phyloP scores from a whole-genome alignment of 768 basidiomycete species.

The Mycena belliarum region DNA sequence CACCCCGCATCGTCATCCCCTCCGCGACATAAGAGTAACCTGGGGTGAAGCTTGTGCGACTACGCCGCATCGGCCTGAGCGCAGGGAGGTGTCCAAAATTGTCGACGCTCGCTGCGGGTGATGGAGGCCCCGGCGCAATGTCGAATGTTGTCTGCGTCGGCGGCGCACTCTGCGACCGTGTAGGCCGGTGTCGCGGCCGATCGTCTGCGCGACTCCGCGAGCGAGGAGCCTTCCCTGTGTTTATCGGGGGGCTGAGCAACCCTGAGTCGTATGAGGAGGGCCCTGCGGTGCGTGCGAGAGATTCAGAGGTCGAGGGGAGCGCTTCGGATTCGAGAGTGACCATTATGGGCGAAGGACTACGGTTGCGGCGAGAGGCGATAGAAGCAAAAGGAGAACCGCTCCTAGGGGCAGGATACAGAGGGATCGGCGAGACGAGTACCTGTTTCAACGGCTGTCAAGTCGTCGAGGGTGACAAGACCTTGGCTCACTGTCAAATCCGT shows the following conservation, averaged over 20 bases:
- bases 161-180: constrained; percentile 50
- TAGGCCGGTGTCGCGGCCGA: constrained; percentile 40
- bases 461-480: too few relatives aligned
- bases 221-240: constrained; percentile 44
- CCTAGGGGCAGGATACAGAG: constrained; percentile 37
- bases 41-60: constrained; percentile 31
- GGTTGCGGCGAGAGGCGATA: constrained; percentile 23
- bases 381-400: constrained; percentile 16
- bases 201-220: constrained; percentile 15
- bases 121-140: not conserved
- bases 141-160: constrained; percentile 22
- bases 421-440: constrained; percentile 45
- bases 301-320: constrained; percentile 6
- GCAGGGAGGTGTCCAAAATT: constrained; percentile 5
- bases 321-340: constrained; percentile 41
- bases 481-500: not conserved
- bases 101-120: constrained; percentile 30
- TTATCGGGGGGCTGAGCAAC: constrained; percentile 49
- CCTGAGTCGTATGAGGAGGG: constrained; percentile 28
- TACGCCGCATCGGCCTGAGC: constrained; percentile 27
- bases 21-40: constrained; percentile 14
- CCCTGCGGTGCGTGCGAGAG: constrained; percentile 23
- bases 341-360: constrained; percentile 31
- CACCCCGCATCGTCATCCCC: constrained; percentile 34
- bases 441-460: too few relatives aligned